Percentiles rank a stretch among this genome's conserved stretches.
These are phyloP conservation scores for Penicillium olsonii DNA, from an alignment of 2,329 filamentous ascomycete species.

Conservation along the genomic window DNA sequence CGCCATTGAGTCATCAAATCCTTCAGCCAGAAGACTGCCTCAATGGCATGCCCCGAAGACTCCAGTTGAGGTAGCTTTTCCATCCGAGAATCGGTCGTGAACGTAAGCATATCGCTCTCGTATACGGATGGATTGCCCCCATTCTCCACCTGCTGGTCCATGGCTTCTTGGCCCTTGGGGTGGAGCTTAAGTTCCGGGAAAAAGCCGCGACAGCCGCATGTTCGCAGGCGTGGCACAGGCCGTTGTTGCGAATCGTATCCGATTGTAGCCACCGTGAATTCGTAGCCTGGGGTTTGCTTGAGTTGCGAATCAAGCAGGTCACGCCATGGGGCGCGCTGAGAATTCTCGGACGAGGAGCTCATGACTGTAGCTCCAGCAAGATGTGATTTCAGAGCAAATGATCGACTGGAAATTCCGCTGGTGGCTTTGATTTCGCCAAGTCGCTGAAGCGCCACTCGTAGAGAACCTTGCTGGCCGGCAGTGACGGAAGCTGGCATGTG, in stretches of 20 bases:
- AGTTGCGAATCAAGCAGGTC: constrained; percentile 28
- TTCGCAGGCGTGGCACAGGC: constrained; percentile 45
- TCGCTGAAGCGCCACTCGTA: constrained; percentile 1
- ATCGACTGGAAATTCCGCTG: background rate
- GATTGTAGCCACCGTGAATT: constrained; percentile 33
- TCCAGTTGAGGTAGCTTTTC: constrained; percentile 74
- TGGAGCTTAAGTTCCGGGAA: constrained; percentile 68
- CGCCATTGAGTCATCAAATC: constrained; percentile 79
- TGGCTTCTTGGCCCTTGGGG: constrained; percentile 72
- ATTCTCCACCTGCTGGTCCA: constrained; percentile 41
- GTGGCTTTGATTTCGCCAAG: background rate
- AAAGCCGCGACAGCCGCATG: constrained; percentile 82
- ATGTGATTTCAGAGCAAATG: background rate
- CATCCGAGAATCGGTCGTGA: constrained; percentile 90
- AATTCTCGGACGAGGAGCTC: constrained; percentile 5
- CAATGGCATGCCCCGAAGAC: constrained; percentile 69
- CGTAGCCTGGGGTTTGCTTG: constrained; percentile 21
- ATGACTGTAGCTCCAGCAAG: constrained; percentile 10
- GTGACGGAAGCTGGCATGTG: constrained; percentile 2
- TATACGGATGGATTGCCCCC: constrained; percentile 66
- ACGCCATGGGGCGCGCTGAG: constrained; percentile 31
- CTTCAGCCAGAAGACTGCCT: constrained; percentile 80
- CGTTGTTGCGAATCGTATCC: constrained; percentile 15
- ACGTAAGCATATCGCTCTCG: constrained; percentile 74
- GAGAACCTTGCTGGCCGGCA: background rate